Evolutionary conservation across 2,329 filamentous ascomycete genomes (phyloP), one percentile per base, ranked within the genome.

Genomic region (Colletotrichum kahawae): DNA sequence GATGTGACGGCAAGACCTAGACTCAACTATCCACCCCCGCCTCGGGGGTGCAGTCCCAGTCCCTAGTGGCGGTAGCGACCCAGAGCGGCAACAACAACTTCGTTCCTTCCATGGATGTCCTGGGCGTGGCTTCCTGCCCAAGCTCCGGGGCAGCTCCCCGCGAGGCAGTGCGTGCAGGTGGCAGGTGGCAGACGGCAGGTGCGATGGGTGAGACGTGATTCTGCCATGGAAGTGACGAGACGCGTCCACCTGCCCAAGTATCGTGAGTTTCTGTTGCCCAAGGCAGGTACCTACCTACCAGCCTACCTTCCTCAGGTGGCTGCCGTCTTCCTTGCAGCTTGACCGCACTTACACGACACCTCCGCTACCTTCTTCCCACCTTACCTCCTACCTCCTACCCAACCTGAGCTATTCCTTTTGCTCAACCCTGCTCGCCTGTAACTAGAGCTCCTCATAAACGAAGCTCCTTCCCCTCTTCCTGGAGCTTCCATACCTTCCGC

Each of bases 91-190:
- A 48, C 43, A 21, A 48, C 43, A 48, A 48, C 43, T 48, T 48
- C 18, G 18, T 48, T 21, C n/a, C 43, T 0, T 21, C 43, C 43
- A 48, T 48, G 43, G n/a, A 48, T 48, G 43, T 48, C 43, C 43
- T 48, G 60, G 59, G 68, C 56, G 72, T 51, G 43, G 24, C 68
- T 70, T 72, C 69, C 34, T 72, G 34, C 56, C 57, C 57, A 56
- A 75, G 63, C 34, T 63, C 68, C 57, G 72, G 69, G 63, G 34
- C 33, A 72, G 56, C 63, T 75, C 68, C 72, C 69, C 69, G 69
- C 63, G 72, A 75, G 69, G 72, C 68, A 72, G 72, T 75, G 69
- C 43, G 69, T 38, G 24, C 43, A 48, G 43, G 43, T 48, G 43
- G 43, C 43, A 48, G 43, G 1, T 48, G 43, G 18, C 43, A 48